Evolutionary conservation across 345 rosid species (phyloP).

Genomic region (Turnera subulata): DNA sequence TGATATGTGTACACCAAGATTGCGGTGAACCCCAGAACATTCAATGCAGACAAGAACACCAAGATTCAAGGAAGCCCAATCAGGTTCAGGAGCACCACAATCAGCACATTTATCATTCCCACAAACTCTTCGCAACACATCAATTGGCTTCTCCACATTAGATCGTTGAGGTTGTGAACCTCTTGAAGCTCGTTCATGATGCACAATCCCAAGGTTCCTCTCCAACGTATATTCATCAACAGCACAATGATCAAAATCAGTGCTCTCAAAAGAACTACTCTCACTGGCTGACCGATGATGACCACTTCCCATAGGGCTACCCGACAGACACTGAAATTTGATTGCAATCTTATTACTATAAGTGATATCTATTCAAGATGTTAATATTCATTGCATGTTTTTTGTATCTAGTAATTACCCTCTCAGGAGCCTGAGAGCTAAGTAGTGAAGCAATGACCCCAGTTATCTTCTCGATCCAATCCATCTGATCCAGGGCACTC

Average conservation of each 20-base stretch:
- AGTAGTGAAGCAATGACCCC: conserved; percentile 98
- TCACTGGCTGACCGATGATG: conserved; percentile 96
- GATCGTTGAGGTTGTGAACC: conserved; percentile 65
- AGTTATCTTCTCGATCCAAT: conserved; percentile 98
- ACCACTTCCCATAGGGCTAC: conserved; percentile 82
- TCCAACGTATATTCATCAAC: conserved; percentile 72
- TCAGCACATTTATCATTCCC: conserved; percentile 99
- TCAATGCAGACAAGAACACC: conserved; percentile 98
- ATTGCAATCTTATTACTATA: conserved; percentile 20
- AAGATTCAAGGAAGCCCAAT: conserved; percentile 98
- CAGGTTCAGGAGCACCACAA: conserved; percentile 98
- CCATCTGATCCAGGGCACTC: conserved; percentile 96
- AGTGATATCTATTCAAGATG: conserved; percentile 9
- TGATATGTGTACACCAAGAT: conserved; percentile 97
- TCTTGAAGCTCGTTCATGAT: conserved; percentile 65
- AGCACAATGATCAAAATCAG: conserved; percentile 83
- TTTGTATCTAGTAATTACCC: conserved; percentile 43
- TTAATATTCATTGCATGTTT: conserved; percentile 1
- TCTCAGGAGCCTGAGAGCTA: conserved; percentile 92
- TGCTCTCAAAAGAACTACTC: conserved; percentile 94
- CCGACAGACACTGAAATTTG: conserved; percentile 61
- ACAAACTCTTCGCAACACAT: conserved; percentile 61
- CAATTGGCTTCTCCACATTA: conserved; percentile 86
- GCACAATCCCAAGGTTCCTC: conserved; percentile 46
- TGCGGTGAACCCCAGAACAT: conserved; percentile 99